These are phyloP conservation scores for Geotrichum carabidarum DNA, from an alignment of 1,139 yeast genomes.

Conservation along the genomic window DNA sequence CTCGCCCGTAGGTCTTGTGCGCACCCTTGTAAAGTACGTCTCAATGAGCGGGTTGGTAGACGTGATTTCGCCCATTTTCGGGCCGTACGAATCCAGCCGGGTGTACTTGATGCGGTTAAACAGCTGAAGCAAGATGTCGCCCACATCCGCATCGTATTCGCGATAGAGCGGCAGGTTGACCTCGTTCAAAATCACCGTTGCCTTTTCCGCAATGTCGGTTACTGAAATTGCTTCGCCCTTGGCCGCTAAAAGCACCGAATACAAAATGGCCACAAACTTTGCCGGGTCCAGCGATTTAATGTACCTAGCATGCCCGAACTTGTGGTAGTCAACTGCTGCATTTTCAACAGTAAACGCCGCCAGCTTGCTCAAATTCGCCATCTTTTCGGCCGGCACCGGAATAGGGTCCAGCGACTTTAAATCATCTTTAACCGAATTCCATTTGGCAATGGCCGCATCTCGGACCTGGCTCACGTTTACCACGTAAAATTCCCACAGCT, in stretches of 20 bases:
- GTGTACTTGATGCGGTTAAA: slow-evolving; percentile 69
- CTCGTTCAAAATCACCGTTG: slow-evolving; percentile 60
- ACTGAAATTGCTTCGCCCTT: slow-evolving; percentile 29
- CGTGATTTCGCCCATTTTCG: slow-evolving; percentile 62
- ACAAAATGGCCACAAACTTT: slow-evolving; percentile 47
- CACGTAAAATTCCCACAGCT: slow-evolving; percentile 86
- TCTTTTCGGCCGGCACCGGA: slow-evolving; percentile 43
- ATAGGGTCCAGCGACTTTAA: slow-evolving; percentile 29
- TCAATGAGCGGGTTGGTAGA: slow-evolving; percentile 63
- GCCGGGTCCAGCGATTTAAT: slow-evolving; percentile 51
- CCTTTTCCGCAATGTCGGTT: slow-evolving; percentile 41
- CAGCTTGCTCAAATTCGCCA: slow-evolving; percentile 41
- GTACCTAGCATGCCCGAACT: slow-evolving; percentile 47
- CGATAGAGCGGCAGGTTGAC: slow-evolving; percentile 68
- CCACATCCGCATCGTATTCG: slow-evolving; percentile 67
- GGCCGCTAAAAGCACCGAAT: slow-evolving; percentile 37
- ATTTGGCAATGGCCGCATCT: slow-evolving; percentile 29
- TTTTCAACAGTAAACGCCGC: slow-evolving; percentile 49
- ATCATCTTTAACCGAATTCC: slow-evolving; percentile 26
- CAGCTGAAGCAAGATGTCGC: slow-evolving; percentile 60
- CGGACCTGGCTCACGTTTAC: slow-evolving; percentile 42
- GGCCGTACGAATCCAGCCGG: slow-evolving; percentile 76
- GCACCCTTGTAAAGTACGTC: slow-evolving; percentile 77
- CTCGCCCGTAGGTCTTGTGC: slow-evolving; percentile 46
- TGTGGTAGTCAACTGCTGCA: slow-evolving; percentile 38